Conservation (phyloP, 73 alveolate genomes). For the Paramecium sonneborni region DNA sequence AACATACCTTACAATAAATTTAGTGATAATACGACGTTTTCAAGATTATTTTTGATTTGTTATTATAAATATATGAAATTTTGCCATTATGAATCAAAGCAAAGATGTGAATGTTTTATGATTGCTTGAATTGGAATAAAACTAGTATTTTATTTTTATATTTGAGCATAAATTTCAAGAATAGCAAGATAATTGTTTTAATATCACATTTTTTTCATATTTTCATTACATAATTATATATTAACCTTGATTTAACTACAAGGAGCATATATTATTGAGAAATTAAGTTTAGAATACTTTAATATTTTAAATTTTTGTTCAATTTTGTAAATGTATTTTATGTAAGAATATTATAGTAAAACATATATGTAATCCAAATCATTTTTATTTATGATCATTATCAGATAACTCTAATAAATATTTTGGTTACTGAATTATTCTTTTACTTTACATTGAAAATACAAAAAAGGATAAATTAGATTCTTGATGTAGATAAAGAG, state of each 20-base stretch:
- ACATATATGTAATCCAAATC: background rate
- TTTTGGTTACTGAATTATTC: background rate
- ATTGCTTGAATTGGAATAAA: slow-evolving; percentile 42
- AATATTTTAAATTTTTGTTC: background rate
- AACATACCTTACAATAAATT: background rate
- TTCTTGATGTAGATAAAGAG: background rate
- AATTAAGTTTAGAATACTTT: background rate
- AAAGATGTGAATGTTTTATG: background rate
- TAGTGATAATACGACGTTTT: background rate
- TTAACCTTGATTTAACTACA: background rate
- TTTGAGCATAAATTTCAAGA: background rate
- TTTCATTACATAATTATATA: background rate
- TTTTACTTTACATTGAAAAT: background rate
- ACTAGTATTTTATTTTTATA: background rate
- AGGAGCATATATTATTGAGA: background rate
- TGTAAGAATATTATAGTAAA: background rate
- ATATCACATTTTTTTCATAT: background rate
- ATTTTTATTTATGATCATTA: slow-evolving; percentile 40
- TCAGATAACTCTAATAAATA: background rate
- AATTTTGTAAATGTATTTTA: background rate
- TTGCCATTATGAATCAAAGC: background rate
- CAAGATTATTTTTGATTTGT: background rate
- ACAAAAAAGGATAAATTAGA: background rate
- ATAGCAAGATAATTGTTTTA: background rate
- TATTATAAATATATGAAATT: background rate